phyloP scores from a whole-genome alignment of 495 filamentous ascomycete genomes.

The Penicillium simplicissimum region DNA sequence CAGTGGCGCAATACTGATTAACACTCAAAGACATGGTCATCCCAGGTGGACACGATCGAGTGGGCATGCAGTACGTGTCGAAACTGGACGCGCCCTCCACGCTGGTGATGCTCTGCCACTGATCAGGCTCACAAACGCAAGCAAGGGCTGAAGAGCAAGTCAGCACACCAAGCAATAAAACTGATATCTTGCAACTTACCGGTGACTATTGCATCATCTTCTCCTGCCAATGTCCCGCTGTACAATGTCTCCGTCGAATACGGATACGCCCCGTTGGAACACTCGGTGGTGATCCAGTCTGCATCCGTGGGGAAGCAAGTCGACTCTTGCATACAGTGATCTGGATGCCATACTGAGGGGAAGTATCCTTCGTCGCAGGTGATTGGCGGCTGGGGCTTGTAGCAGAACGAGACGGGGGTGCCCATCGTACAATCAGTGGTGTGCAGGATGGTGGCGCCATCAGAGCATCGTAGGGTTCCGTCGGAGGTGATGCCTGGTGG shows the following conservation, averaged over 20 bases:
- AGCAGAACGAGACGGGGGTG: slow-evolving; percentile 26
- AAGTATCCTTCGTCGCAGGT: slow-evolving; percentile 25
- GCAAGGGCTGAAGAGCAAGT: slow-evolving; percentile 19
- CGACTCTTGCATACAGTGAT: slow-evolving; percentile 27
- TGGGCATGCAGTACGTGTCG: slow-evolving; percentile 33
- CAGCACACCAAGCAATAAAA: not conserved
- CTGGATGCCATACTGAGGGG: slow-evolving; percentile 33
- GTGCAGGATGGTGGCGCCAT: slow-evolving; percentile 28
- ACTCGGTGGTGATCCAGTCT: slow-evolving; percentile 31
- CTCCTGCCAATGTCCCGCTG: slow-evolving; percentile 24
- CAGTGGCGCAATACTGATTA: slow-evolving; percentile 23
- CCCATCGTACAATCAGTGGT: slow-evolving; percentile 35
- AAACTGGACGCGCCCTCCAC: slow-evolving; percentile 7
- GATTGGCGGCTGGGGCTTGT: slow-evolving; percentile 18
- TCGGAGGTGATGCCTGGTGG: slow-evolving; percentile 18
- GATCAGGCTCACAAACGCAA: slow-evolving; percentile 25
- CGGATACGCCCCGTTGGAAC: slow-evolving; percentile 28
- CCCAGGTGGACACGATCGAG: slow-evolving; percentile 23
- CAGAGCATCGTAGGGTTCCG: slow-evolving; percentile 19
- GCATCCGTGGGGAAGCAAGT: slow-evolving; percentile 31
- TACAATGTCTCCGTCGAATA: slow-evolving; percentile 26
- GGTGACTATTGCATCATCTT: slow-evolving; percentile 20
- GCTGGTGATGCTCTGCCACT: slow-evolving; percentile 29
- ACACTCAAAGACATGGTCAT: slow-evolving; percentile 22
- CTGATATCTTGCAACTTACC: slow-evolving; percentile 7